phyloP scores from a whole-genome alignment of 208 protist genomes.

The Trypanosoma caninum region DNA sequence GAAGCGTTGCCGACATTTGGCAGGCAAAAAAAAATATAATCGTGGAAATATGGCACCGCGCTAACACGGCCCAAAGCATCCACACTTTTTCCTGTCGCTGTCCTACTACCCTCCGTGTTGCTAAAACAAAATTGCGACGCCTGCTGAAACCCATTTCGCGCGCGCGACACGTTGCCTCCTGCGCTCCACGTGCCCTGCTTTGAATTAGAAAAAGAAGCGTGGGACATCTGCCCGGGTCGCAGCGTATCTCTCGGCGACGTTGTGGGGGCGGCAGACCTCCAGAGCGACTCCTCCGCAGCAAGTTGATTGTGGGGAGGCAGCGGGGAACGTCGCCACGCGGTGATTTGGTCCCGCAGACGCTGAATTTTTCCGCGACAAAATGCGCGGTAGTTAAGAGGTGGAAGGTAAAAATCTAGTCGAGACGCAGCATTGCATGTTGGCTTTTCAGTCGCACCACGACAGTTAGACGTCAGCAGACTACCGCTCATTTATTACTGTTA shows the following conservation, averaged over 20 bases:
- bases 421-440: neutral
- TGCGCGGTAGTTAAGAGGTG: constrained; percentile 16
- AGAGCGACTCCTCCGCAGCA: neutral
- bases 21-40: constrained; percentile 14
- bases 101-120: neutral
- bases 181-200: too few species aligned
- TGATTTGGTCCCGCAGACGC: constrained; percentile 20
- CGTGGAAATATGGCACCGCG: constrained; percentile 16
- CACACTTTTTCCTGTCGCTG: too few species aligned
- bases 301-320: neutral
- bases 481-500: neutral
- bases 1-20: neutral
- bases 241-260: neutral
- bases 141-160: neutral
- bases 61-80: neutral
- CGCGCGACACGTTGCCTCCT: too few species aligned
- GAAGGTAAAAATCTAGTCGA: constrained; percentile 22
- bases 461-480: neutral
- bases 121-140: neutral
- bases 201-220: too few species aligned
- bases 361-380: constrained; percentile 17
- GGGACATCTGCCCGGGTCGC: neutral
- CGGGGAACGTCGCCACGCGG: constrained; percentile 6
- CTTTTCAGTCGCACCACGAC: neutral
- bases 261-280: neutral